Evolutionary conservation across 2,329 filamentous ascomycete genomes (phyloP).

Genomic region (Albophoma yamanashiensis): DNA sequence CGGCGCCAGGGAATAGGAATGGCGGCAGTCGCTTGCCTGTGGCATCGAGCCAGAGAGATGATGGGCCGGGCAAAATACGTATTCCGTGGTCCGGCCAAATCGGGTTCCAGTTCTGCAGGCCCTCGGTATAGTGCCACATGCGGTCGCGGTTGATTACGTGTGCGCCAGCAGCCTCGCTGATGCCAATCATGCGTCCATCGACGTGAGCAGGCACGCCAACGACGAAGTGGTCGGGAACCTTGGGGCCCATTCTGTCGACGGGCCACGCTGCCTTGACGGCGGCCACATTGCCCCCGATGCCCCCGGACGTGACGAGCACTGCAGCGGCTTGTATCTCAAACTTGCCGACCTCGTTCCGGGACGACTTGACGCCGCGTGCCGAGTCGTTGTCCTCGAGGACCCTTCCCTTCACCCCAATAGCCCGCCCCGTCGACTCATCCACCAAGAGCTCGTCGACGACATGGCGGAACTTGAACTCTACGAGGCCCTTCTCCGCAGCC

Average conservation of each 20-base stretch:
- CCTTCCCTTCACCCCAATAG: slow-evolving; percentile 40
- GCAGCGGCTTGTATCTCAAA: slow-evolving; percentile 44
- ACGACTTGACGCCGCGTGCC: slow-evolving; percentile 40
- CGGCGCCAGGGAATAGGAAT: slow-evolving; percentile 44
- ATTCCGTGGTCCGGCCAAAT: slow-evolving; percentile 54
- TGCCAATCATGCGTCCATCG: slow-evolving; percentile 52
- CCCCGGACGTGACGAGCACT: slow-evolving; percentile 45
- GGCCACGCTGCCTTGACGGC: slow-evolving; percentile 49
- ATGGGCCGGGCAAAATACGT: slow-evolving; percentile 48
- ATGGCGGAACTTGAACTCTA: slow-evolving; percentile 46
- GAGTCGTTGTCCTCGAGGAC: slow-evolving; percentile 40
- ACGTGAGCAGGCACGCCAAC: slow-evolving; percentile 52
- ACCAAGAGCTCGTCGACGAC: slow-evolving; percentile 44
- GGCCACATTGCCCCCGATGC: slow-evolving; percentile 52
- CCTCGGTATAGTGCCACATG: slow-evolving; percentile 60
- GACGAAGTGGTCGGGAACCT: slow-evolving; percentile 44
- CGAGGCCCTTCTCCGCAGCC: slow-evolving; percentile 39
- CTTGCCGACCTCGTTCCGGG: slow-evolving; percentile 32
- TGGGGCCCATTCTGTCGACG: slow-evolving; percentile 42
- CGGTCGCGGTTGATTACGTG: slow-evolving; percentile 48
- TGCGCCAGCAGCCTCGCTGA: slow-evolving; percentile 41
- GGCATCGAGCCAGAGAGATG: slow-evolving; percentile 52
- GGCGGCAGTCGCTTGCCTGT: slow-evolving; percentile 46
- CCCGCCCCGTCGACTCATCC: slow-evolving; percentile 37
- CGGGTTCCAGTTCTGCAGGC: slow-evolving; percentile 49